A percentile compares a stretch with the other conserved stretches of the same genome.
Evolutionary conservation across 768 basidiomycete species (phyloP).

Genomic region (Rhodocollybia butyracea): DNA sequence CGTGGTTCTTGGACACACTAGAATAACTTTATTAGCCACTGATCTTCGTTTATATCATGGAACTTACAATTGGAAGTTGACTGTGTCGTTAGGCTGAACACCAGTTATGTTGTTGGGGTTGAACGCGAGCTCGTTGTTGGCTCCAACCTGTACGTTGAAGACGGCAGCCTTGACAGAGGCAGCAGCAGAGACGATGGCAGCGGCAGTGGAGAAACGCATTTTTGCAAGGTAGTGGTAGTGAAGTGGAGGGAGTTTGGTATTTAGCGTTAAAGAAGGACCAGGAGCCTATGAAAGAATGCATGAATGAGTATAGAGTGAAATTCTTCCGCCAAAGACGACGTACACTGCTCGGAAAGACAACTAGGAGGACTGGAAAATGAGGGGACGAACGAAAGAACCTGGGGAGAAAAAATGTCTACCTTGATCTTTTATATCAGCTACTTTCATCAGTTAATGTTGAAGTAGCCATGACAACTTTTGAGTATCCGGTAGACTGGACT

Average conservation of each 20-base stretch:
- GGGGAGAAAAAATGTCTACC: neutral
- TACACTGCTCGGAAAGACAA: slow-evolving; percentile 6
- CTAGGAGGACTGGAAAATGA: neutral
- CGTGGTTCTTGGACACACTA: slow-evolving; percentile 44
- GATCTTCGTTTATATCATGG: no score
- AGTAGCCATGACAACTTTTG: slow-evolving; percentile 6
- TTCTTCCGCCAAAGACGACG: neutral
- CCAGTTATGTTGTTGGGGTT: slow-evolving; percentile 38
- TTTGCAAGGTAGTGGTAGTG: slow-evolving; percentile 22
- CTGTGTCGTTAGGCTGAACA: slow-evolving; percentile 36
- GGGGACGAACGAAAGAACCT: slow-evolving; percentile 9
- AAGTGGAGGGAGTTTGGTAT: neutral
- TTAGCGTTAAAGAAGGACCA: slow-evolving; percentile 20
- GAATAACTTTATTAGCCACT: no score
- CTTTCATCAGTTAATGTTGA: neutral
- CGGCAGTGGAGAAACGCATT: slow-evolving; percentile 51
- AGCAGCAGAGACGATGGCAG: slow-evolving; percentile 39
- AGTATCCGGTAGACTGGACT: neutral
- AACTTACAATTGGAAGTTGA: slow-evolving; percentile 53
- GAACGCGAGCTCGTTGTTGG: slow-evolving; percentile 29
- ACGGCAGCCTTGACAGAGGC: slow-evolving; percentile 34
- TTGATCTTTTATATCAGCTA: neutral
- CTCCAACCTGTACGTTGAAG: slow-evolving; percentile 40
- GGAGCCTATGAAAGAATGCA: slow-evolving; percentile 27
- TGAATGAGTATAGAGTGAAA: neutral